Percentiles rank a stretch among this genome's conserved stretches.
Conservation (phyloP, 1,284 basidiomycete genomes). For the Leccinum pachyderme region DNA sequence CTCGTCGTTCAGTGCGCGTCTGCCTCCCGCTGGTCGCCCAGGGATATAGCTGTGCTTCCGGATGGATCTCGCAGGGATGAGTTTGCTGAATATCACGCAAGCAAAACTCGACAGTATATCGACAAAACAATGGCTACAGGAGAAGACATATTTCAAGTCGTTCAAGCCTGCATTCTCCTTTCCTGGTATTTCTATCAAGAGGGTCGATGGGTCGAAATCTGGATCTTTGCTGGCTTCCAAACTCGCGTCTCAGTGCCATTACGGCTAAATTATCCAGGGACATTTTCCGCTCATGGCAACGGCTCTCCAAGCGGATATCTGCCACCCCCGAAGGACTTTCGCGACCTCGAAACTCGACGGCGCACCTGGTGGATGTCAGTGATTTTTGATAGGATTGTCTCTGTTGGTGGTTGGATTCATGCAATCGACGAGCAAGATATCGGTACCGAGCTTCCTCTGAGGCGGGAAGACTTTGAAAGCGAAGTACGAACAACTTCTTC, state of each 20-base stretch:
- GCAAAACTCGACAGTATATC: slow-evolving; percentile 79
- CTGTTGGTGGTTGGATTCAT: slow-evolving; percentile 87
- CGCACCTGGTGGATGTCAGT: slow-evolving; percentile 88
- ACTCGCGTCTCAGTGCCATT: slow-evolving; percentile 82
- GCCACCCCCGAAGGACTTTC: slow-evolving; percentile 70
- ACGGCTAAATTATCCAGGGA: slow-evolving; percentile 78
- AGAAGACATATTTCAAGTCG: slow-evolving; percentile 77
- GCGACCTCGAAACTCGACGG: slow-evolving; percentile 71
- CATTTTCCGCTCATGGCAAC: slow-evolving; percentile 65
- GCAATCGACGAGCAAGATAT: slow-evolving; percentile 77
- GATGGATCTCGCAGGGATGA: slow-evolving; percentile 74
- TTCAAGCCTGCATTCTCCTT: slow-evolving; percentile 80
- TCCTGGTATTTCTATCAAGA: slow-evolving; percentile 88
- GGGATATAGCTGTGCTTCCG: slow-evolving; percentile 59
- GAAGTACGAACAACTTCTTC: slow-evolving; percentile 45
- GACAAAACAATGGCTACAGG: slow-evolving; percentile 84
- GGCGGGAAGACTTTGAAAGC: slow-evolving; percentile 68
- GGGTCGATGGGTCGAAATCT: slow-evolving; percentile 86
- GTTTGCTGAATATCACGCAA: slow-evolving; percentile 82
- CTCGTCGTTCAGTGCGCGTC: slow-evolving; percentile 69
- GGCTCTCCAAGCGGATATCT: slow-evolving; percentile 73
- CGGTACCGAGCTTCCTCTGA: slow-evolving; percentile 75
- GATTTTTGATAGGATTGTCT: slow-evolving; percentile 78
- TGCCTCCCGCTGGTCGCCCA: slow-evolving; percentile 77
- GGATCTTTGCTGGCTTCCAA: slow-evolving; percentile 84